A percentile compares a stretch with the other conserved stretches of the same genome.
Conservation (phyloP, 345 rosid genomes). For the Aquilaria yunnanensis region DNA sequence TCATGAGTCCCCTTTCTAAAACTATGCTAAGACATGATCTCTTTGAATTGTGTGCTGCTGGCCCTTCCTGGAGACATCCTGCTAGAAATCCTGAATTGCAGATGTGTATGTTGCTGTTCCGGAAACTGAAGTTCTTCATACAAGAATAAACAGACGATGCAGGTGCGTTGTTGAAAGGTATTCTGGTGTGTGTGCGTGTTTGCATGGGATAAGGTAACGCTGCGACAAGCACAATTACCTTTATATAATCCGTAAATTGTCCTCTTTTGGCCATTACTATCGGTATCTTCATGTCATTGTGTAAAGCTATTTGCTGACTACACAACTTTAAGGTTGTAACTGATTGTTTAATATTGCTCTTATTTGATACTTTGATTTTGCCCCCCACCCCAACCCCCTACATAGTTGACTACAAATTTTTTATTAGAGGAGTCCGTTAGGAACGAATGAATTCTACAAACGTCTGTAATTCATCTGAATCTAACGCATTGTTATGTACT, state of each 20-base stretch:
- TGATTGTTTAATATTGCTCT: not conserved
- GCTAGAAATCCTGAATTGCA: conserved; percentile 11
- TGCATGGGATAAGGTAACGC: conserved; percentile 15
- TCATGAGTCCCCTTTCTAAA: conserved; percentile 22
- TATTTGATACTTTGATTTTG: not conserved
- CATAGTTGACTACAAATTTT: too few relatives aligned
- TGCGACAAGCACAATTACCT: conserved; percentile 15
- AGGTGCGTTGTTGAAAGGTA: conserved; percentile 25
- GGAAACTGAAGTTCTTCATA: conserved; percentile 8
- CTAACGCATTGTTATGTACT: too few relatives aligned
- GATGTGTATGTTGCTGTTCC: conserved; percentile 7
- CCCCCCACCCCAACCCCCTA: too few relatives aligned
- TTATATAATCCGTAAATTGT: conserved; percentile 3
- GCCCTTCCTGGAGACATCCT: conserved; percentile 10
- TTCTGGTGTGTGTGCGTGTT: conserved; percentile 11
- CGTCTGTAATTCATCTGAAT: too few relatives aligned
- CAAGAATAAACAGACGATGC: conserved; percentile 25
- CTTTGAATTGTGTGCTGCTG: conserved; percentile 1
- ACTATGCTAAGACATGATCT: conserved; percentile 6
- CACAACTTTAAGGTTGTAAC: not conserved
- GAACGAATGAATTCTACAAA: too few relatives aligned
- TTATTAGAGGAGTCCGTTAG: too few relatives aligned
- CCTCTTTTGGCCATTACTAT: conserved; percentile 9
- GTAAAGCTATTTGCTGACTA: conserved; percentile 22
- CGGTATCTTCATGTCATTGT: conserved; percentile 10